Conservation (phyloP, 2,329 filamentous ascomycete genomes). For the Fusarium albidum region DNA sequence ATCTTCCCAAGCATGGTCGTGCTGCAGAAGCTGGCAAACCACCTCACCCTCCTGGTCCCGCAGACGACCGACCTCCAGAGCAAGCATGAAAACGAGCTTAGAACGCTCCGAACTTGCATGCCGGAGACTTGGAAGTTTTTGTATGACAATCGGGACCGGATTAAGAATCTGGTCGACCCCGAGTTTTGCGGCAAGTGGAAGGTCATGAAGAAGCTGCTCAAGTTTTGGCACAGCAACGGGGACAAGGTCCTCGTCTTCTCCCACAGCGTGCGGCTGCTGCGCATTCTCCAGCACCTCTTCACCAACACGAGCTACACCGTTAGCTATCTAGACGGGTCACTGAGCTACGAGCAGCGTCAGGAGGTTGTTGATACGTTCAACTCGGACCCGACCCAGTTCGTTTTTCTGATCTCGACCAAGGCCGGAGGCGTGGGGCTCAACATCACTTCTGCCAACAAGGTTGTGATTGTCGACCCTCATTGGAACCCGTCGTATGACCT, state of each 20-base stretch:
- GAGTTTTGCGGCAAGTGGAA: constrained; percentile 98
- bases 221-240: constrained; percentile 87
- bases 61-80: constrained; percentile 67
- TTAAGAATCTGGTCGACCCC: constrained; percentile 82
- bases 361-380: constrained; percentile 91
- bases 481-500: constrained; percentile 97
- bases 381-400: constrained; percentile 83
- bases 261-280: constrained; percentile 85
- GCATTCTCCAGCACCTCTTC: constrained; percentile 86
- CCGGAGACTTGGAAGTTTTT: constrained; percentile 79
- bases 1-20: constrained; percentile 87
- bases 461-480: constrained; percentile 95
- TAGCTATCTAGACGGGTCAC: constrained; percentile 86
- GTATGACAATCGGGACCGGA: constrained; percentile 78
- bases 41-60: constrained; percentile 88
- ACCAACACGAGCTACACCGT: constrained; percentile 89
- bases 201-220: constrained; percentile 83
- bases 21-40: constrained; percentile 89
- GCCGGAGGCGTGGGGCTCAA: constrained; percentile 95
- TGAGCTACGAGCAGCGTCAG: constrained; percentile 84
- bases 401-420: constrained; percentile 94
- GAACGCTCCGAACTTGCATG: constrained; percentile 76
- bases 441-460: constrained; percentile 97
- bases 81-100: constrained; percentile 80
- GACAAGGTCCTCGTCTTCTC: constrained; percentile 97